phyloP scores from a whole-genome alignment of 306 rosid genomes.

The Mimosa pudica region DNA sequence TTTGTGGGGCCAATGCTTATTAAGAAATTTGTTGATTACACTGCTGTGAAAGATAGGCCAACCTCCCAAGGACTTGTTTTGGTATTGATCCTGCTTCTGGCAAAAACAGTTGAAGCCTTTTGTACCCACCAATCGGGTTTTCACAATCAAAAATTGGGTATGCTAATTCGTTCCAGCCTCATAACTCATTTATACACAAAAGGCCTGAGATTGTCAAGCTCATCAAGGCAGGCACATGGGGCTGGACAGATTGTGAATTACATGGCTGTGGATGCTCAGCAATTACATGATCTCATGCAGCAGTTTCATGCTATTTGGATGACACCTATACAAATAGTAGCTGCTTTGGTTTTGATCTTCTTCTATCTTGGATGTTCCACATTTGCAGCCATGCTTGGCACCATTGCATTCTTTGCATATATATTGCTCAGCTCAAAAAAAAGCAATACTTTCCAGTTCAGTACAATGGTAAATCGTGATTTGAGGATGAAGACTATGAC shows the following conservation, averaged over 20 bases:
- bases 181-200: neutral
- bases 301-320: neutral
- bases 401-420: neutral
- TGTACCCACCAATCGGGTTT: neutral
- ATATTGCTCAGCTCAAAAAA: neutral
- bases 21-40: neutral
- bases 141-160: neutral
- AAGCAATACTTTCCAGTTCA: neutral
- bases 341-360: neutral
- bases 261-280: slow-evolving; percentile 5
- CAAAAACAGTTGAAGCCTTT: neutral
- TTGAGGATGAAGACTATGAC: neutral
- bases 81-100: neutral
- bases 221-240: neutral
- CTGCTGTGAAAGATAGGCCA: neutral
- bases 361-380: neutral
- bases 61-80: neutral
- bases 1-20: neutral
- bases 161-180: slow-evolving; percentile 4
- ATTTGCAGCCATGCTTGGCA: neutral
- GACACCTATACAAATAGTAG: neutral
- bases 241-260: slow-evolving; percentile 9
- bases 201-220: neutral
- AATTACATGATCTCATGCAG: neutral
- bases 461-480: neutral